phyloP scores from a whole-genome alignment of 2,329 filamentous ascomycete species.

The Sordariomycetes sp. region DNA sequence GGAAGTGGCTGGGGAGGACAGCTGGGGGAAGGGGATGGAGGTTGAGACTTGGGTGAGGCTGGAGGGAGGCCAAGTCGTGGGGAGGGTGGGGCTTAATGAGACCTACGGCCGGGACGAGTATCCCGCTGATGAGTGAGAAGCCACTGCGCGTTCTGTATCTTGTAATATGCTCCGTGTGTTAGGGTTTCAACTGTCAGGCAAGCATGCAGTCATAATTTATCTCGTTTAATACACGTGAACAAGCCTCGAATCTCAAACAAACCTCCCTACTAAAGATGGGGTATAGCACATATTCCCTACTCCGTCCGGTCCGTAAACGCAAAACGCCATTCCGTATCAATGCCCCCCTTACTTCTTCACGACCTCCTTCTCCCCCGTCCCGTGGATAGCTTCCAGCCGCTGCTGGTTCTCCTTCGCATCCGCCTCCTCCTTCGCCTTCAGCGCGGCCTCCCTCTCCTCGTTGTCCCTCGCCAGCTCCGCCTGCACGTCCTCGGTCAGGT shows the following conservation, averaged over 20 bases:
- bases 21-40: slow-evolving; percentile 22
- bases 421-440: slow-evolving; percentile 31
- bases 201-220: too few relatives aligned
- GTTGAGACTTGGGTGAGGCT: slow-evolving; percentile 52
- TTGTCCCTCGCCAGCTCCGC: slow-evolving; percentile 39
- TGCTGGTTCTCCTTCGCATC: slow-evolving; percentile 34
- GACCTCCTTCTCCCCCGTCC: slow-evolving; percentile 16
- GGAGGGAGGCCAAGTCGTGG: slow-evolving; percentile 41
- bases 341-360: slow-evolving; percentile 17
- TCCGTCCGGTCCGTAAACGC: background rate
- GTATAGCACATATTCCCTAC: background rate
- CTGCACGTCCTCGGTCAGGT: slow-evolving; percentile 43
- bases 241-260: background rate
- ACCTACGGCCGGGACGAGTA: slow-evolving; percentile 50
- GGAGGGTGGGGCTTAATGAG: slow-evolving; percentile 41
- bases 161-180: too few relatives aligned
- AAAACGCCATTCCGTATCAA: slow-evolving; percentile 14
- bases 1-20: slow-evolving; percentile 18
- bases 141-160: too few relatives aligned
- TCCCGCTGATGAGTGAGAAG: background rate
- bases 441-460: slow-evolving; percentile 32
- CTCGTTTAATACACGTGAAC: background rate
- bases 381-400: slow-evolving; percentile 19
- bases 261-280: background rate
- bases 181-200: too few relatives aligned